These are phyloP conservation scores for Boletus reticulatus DNA, from an alignment of 768 basidiomycete genomes.

Conservation along the genomic window DNA sequence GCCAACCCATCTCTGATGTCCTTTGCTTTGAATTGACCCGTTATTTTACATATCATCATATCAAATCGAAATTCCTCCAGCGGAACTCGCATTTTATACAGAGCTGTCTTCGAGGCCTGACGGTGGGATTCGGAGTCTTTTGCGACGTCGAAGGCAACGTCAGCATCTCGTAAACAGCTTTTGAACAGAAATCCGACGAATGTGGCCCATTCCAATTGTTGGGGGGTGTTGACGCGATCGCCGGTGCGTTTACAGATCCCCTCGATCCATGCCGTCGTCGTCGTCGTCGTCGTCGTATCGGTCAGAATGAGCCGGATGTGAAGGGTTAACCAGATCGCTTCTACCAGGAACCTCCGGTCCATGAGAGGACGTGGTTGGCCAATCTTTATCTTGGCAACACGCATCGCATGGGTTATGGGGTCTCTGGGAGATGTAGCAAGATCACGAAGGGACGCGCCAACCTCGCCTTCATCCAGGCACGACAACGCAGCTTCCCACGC, in stretches of 20 bases:
- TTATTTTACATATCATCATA: constrained; percentile 32
- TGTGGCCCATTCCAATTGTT: constrained; percentile 44
- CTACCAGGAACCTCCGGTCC: constrained; percentile 57
- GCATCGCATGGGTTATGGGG: constrained; percentile 50
- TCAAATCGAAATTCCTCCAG: constrained; percentile 53
- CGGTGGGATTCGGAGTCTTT: constrained; percentile 48
- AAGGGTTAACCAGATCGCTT: constrained; percentile 56
- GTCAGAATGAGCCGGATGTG: constrained; percentile 51
- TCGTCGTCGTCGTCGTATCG: constrained; percentile 40
- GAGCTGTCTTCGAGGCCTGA: constrained; percentile 44
- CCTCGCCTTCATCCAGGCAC: constrained; percentile 47
- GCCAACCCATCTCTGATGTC: constrained; percentile 20
- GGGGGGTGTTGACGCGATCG: constrained; percentile 12
- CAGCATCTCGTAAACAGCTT: constrained; percentile 46
- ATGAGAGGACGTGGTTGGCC: constrained; percentile 58
- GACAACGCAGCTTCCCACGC: constrained; percentile 65
- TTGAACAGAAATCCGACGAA: constrained; percentile 48
- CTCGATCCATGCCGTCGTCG: constrained; percentile 40
- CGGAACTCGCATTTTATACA: constrained; percentile 45
- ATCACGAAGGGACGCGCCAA: constrained; percentile 32
- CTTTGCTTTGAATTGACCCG: constrained; percentile 11
- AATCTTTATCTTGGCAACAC: constrained; percentile 47
- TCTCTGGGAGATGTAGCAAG: constrained; percentile 36
- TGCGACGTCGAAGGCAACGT: constrained; percentile 46
- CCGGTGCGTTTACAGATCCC: constrained; percentile 23